Evolutionary conservation across 805 yeast genomes (phyloP).

Genomic region (Yarrowia deformans): DNA sequence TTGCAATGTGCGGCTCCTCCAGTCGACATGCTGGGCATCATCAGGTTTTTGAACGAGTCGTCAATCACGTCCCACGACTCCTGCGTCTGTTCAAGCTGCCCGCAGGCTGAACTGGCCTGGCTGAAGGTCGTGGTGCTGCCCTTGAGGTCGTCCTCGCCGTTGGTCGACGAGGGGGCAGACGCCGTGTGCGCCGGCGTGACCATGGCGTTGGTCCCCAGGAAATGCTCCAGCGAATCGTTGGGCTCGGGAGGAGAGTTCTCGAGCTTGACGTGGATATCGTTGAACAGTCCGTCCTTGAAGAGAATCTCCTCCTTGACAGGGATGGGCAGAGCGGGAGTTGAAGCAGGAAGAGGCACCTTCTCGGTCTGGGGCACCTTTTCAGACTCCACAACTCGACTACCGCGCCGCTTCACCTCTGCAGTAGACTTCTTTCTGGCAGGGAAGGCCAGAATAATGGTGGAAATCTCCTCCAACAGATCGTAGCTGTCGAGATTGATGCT

Average conservation of each 20-base stretch:
- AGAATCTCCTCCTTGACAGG: constrained; percentile 25
- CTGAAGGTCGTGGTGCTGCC: not conserved
- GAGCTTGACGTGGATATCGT: constrained; percentile 3
- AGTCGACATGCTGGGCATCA: constrained; percentile 1
- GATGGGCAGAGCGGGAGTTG: not conserved
- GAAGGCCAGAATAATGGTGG: constrained; percentile 42
- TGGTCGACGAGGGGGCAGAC: constrained; percentile 30
- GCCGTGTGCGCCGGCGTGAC: constrained; percentile 35
- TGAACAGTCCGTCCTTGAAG: constrained; percentile 9
- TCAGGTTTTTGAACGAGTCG: constrained; percentile 27
- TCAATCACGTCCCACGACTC: constrained; percentile 32
- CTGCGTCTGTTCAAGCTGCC: constrained; percentile 28
- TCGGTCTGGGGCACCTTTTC: too few species aligned
- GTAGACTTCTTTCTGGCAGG: constrained; percentile 29
- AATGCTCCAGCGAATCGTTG: constrained; percentile 7
- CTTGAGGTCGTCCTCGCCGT: constrained; percentile 36
- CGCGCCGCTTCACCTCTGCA: constrained; percentile 8
- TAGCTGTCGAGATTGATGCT: constrained; percentile 42
- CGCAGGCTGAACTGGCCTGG: constrained; percentile 28
- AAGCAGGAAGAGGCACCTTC: not conserved
- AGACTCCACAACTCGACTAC: not conserved
- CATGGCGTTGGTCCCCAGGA: constrained; percentile 30
- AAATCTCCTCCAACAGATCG: constrained; percentile 43
- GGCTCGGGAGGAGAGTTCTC: constrained; percentile 29
- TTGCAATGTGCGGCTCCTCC: constrained; percentile 6